Percentiles rank a stretch among this genome's conserved stretches.
phyloP scores from a whole-genome alignment of 371 early-diverging fungal genomes.

The Mucor saturninus region DNA sequence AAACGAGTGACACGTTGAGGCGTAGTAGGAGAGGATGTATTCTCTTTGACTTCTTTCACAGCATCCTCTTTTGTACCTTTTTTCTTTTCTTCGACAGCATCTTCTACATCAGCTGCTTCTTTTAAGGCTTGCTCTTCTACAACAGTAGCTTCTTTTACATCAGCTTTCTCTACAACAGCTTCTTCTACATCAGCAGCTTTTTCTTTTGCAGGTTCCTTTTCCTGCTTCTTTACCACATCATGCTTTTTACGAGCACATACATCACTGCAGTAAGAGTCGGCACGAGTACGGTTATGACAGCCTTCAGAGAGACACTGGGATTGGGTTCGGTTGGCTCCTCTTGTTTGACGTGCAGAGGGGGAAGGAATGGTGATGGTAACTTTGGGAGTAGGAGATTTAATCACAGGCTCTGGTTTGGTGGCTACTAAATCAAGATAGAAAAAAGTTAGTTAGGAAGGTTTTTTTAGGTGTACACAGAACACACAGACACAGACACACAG shows the following conservation, averaged over 20 bases:
- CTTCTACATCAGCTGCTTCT: no score
- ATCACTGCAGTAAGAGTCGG: slow-evolving; percentile 53
- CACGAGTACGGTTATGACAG: slow-evolving; percentile 43
- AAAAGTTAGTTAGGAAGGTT: no score
- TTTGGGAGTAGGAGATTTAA: background rate
- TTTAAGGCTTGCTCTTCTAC: no score
- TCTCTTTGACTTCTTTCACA: no score
- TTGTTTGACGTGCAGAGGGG: slow-evolving; percentile 22
- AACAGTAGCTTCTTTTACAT: background rate
- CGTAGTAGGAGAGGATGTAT: background rate
- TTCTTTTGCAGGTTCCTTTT: background rate
- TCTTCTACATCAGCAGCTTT: background rate
- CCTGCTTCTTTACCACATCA: no score
- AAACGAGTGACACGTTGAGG: background rate
- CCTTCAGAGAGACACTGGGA: slow-evolving; percentile 38
- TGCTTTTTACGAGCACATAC: slow-evolving; percentile 36
- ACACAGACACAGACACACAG: background rate
- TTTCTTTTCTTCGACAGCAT: no score
- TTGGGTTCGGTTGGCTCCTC: slow-evolving; percentile 14
- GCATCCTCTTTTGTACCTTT: no score
- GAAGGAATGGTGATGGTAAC: background rate
- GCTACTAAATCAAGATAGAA: no score
- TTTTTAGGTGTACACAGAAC: no score
- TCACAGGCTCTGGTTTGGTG: background rate
- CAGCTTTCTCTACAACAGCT: background rate